Evolutionary conservation across 768 basidiomycete genomes (phyloP), one percentile per base, ranked within the genome.

Genomic region (Phaeotremella skinneri): DNA sequence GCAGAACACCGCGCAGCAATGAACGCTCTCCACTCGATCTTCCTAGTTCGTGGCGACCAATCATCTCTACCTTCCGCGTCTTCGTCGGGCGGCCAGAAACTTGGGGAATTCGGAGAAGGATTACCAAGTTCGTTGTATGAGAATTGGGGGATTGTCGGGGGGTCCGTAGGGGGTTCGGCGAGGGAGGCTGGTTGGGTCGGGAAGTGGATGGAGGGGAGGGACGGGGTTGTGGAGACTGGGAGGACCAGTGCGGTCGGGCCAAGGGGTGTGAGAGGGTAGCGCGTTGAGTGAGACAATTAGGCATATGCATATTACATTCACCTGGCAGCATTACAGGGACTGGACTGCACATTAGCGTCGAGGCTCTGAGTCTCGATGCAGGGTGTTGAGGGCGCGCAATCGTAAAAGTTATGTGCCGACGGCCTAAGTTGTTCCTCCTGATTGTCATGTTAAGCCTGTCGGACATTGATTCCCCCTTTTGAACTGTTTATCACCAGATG

Each of bases 1-100:
- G 91, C 91, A 16, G 91, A 97, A 78, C 93, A 84, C 79, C 82
- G 94, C 57, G 91, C 91, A 77, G 67, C 72, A 14, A 59, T 70
- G 53, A 75, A 77, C 56, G 76, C 74, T 13, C 62, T 77, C 13
- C 56, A 62, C 17, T 56, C 64, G 26, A 43, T 77, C 27, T 77
- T 66, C 62, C 58, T 70, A 2, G 69, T 75, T 17, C 55, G 70
- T 45, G 63, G 62, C 4, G 73, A 73, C 49, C 55, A 61, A 59
- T 69, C 55, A 75, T 74, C 54, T 72, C 70, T 13, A 61, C 75
- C 11, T 53, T 63, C n/a, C 54, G 61, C 34, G 43, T 75, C 31
- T 76, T 67, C 61, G 54, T 69, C 4, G 67, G 73, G 14, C 51
- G 68, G 43, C 59, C 58, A 2, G 71, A 74, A 48, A 52, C 57